Evolutionary conservation across 306 rosid genomes (phyloP), one percentile per base, ranked within the genome.

Genomic region (Spatholobus suberectus): DNA sequence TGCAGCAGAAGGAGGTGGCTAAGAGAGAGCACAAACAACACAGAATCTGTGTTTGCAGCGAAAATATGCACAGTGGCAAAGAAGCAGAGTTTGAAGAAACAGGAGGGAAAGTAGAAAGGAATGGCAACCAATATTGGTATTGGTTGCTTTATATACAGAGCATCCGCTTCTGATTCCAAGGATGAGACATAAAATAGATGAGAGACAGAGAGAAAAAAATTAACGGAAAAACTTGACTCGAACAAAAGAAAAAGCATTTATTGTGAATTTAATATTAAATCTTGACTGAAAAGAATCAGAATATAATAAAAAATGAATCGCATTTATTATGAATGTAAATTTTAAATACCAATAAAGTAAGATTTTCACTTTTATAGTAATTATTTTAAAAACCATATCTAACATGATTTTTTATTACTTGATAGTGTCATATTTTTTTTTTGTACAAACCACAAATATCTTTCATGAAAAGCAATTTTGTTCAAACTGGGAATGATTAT

Each of bases 61-160:
- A 67, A 67, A 69, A 67, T 37, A 67, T 37, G 74, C 66, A 58
- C 35, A 59, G 20, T 59, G 9, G 18, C 37, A 59, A 59, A 26
- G 38, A 38, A 68, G n/a, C 57, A 44, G 75, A 46, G 76, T 70
- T 46, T 44, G 76, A 70, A 70, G 59, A 70, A 70, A 46, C 23
- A 24, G 40, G 23, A 47, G 77, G 35, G 43, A n/a, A 47, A 47
- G 77, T 24, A 71, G 58, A 43, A 21, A 37, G 1, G 21, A 41
- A 14, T 70, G 76, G 14, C 8, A 47, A 47, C 4, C 26, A 27
- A 47, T 27, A 17, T 15, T 24, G 27, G 6, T 12, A 61, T 51
- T 62, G 67, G 51, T 1, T 24, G 77, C 68, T 77, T 85, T 85
- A 85, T 81, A 85, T 62, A 23, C 70, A 70, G 20, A 81, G 59